phyloP scores from a whole-genome alignment of 177 flowering plant genomes.

The Tripterygium wilfordii region DNA sequence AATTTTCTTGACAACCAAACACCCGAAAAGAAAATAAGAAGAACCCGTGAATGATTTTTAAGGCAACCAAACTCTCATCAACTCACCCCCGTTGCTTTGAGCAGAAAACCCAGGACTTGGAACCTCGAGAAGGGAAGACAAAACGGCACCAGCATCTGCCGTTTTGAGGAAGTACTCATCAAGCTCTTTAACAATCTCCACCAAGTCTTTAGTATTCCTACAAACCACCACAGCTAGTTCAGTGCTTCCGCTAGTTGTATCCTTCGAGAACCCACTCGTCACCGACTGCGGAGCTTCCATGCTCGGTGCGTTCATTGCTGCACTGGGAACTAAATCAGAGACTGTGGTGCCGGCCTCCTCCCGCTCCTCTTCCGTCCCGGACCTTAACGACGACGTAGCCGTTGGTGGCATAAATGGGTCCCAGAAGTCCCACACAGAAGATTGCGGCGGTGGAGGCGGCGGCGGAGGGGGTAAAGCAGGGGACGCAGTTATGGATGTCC shows the following conservation, averaged over 20 bases:
- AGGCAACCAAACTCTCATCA: neutral
- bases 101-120: constrained; percentile 35
- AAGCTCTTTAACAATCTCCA: constrained; percentile 75
- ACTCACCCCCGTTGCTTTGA: constrained; percentile 39
- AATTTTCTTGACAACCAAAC: constrained; percentile 1
- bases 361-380: constrained; percentile 71
- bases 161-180: constrained; percentile 89
- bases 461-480: constrained; percentile 54
- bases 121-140: constrained; percentile 62
- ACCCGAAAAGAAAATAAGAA: neutral
- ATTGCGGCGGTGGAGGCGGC: constrained; percentile 43
- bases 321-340: too few species aligned
- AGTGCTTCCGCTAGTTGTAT: constrained; percentile 23
- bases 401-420: constrained; percentile 76
- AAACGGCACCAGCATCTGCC: constrained; percentile 61
- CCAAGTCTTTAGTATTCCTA: constrained; percentile 63
- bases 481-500: constrained; percentile 45
- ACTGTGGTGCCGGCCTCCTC: constrained; percentile 44
- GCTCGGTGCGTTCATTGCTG: too few species aligned
- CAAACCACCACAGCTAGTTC: constrained; percentile 85
- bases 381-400: constrained; percentile 46
- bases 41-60: neutral
- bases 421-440: constrained; percentile 92
- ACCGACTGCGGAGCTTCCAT: constrained; percentile 53
- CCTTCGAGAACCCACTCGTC: constrained; percentile 49